These are phyloP conservation scores for Hemileia vastatrix DNA, from an alignment of 1,284 basidiomycete species.

Conservation along the genomic window DNA sequence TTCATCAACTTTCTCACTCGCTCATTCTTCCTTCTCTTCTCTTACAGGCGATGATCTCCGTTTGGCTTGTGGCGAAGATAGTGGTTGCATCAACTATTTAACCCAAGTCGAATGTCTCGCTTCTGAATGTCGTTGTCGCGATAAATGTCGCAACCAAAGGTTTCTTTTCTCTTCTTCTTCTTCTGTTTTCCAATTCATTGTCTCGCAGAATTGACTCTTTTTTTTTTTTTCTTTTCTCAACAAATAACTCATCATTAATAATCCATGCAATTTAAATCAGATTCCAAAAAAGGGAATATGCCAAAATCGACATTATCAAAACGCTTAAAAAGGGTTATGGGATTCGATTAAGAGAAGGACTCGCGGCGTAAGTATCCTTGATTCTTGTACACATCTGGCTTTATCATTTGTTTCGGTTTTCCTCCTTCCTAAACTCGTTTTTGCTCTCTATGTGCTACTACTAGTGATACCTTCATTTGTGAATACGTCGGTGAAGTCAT, in stretches of 20 bases:
- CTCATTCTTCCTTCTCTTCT: conserved; percentile 16
- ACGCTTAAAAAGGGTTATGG: conserved; percentile 96
- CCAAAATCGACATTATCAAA: conserved; percentile 75
- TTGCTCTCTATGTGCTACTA: neutral
- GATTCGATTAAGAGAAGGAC: conserved; percentile 61
- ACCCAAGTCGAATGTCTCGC: conserved; percentile 91
- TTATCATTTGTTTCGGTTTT: neutral
- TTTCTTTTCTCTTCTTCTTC: conserved; percentile 40
- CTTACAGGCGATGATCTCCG: conserved; percentile 51
- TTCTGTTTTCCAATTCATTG: conserved; percentile 15
- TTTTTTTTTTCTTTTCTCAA: neutral
- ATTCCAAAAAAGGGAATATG: conserved; percentile 77
- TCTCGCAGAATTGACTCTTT: conserved; percentile 7
- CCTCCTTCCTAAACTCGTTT: conserved; percentile 4
- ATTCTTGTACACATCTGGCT: neutral
- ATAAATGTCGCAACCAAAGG: conserved; percentile 86
- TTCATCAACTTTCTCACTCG: neutral
- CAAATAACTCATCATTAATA: neutral
- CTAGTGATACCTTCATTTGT: conserved; percentile 83
- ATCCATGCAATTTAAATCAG: conserved; percentile 46
- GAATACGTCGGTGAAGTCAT: conserved; percentile 98
- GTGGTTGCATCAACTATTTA: conserved; percentile 93
- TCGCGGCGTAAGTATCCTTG: conserved; percentile 57
- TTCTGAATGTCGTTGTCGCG: conserved; percentile 73
- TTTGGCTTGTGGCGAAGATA: conserved; percentile 72